Evolutionary conservation across 2,329 filamentous ascomycete species (phyloP).

Genomic region (Gyromitra esculenta): DNA sequence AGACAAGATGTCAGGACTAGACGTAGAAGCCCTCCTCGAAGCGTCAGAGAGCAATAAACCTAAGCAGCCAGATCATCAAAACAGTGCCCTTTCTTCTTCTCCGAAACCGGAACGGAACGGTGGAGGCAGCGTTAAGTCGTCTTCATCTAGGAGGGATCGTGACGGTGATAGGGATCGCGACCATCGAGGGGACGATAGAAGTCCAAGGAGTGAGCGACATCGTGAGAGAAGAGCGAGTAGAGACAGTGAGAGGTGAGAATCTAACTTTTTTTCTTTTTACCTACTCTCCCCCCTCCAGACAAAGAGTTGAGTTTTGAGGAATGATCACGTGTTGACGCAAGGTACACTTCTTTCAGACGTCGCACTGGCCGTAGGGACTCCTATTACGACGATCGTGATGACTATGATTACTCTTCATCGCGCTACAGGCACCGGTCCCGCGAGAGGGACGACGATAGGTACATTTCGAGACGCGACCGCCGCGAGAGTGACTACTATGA

Average conservation of each 20-base stretch:
- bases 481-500: slow-evolving; percentile 64
- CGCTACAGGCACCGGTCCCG: slow-evolving; percentile 64
- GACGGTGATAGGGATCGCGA: slow-evolving; percentile 67
- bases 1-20: slow-evolving; percentile 72
- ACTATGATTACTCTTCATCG: slow-evolving; percentile 67
- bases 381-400: slow-evolving; percentile 61
- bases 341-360: slow-evolving; percentile 62
- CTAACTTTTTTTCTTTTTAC: slow-evolving; percentile 57
- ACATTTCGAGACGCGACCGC: slow-evolving; percentile 61
- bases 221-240: slow-evolving; percentile 75
- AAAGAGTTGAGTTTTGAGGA: slow-evolving; percentile 61
- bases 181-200: slow-evolving; percentile 66
- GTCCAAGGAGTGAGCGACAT: slow-evolving; percentile 77
- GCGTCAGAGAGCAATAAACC: slow-evolving; percentile 72
- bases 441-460: slow-evolving; percentile 62
- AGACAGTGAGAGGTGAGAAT: slow-evolving; percentile 78
- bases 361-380: slow-evolving; percentile 65
- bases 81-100: slow-evolving; percentile 57
- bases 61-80: slow-evolving; percentile 56
- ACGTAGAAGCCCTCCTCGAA: slow-evolving; percentile 91
- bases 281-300: slow-evolving; percentile 61
- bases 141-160: slow-evolving; percentile 50
- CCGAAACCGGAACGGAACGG: slow-evolving; percentile 63
- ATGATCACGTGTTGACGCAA: slow-evolving; percentile 62
- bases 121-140: slow-evolving; percentile 61